Evolutionary conservation across 2,329 filamentous ascomycete genomes (phyloP), one percentile per base, ranked within the genome.

Genomic region (Colletotrichum brevisporum): DNA sequence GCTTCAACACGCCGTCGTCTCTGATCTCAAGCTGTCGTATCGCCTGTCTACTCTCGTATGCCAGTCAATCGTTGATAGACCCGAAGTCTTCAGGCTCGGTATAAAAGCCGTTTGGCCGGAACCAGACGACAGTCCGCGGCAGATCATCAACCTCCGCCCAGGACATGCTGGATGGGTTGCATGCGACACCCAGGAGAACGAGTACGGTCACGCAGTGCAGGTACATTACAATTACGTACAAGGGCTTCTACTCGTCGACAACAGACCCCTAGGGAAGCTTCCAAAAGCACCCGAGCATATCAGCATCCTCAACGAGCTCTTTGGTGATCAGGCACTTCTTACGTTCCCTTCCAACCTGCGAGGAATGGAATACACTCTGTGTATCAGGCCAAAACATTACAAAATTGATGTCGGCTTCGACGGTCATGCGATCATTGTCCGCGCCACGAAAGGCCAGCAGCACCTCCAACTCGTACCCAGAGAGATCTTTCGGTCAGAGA

Each of bases 321-420:
- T 92, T 72, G 86, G 86, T 0, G 77, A 83, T 1, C 83, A 86
- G 15, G 80, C 81, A 27, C 81, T 91, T 0, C 80, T 84, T 1
- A 86, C 85, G 0, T 86, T 77, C 21, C 85, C 89, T 0, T 91
- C 90, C 0, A 64, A 71, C 0, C 68, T 88, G 0, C 75, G 74
- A 0, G 88, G 86, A 0, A 90, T 92, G 85, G 82, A 82, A 0
- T 86, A 89, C 63, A 78, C 57, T n/a, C 58, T 12, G 60, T 71
- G 50, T 16, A 68, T 74, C 73, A 82, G 59, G 66, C 76, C 21
- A 74, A 67, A 80, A 1, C 79, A 75, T 0, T 81, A 86, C 71
- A 72, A 81, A 2, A 77, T 92, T 1, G 88, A 92, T 73, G 73
- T 92, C 48, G 89, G 89, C 0, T 81, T 84, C 16, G 79, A 83